Base-by-base conservation (phyloP, 345 rosid species). In the Citrus sinensis region DNA sequence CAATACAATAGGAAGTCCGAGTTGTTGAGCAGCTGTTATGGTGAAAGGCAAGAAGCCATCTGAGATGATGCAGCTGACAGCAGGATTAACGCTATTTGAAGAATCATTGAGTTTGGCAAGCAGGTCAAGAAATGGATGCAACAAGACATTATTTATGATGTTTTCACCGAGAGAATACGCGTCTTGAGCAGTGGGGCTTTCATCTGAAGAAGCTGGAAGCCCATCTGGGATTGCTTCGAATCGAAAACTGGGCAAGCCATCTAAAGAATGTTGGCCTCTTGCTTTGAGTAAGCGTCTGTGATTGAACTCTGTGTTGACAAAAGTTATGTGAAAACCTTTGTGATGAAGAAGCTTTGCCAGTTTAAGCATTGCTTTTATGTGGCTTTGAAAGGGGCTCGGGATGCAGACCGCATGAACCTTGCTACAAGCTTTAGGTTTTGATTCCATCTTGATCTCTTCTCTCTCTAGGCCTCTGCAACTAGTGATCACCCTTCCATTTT, bases 211-310 rank as follows among this genome's bases (percentile, higher is more conserved):
- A 71, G 42, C 19, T 5, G 73, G 74, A 8, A 71, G 35, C 1
- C 74, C 74, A 4, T 49, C 74, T 17, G 61, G 74, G 39, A 71
- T 71, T 58, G 74, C 25, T 71, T 71, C 74, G 17, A 71, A 71
- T 7, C 11, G 61, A 9, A 71, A 71, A 22, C 19, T 22, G 3
- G 74, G 39, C 22, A 71, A 16, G 7, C 74, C 61, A 22, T 58
- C 35, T 4, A 29, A 20, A 29, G 39, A 17, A 1, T 27, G 25
- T 1, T 16, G 40, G 11, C 74, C 74, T 14, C 74, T 71, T 30
- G 60, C 54, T 17, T 25, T 51, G 60, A 71, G 74, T 7, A 71
- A 71, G 35, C 61, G 60, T 29, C 29, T 6, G 61, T 51, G 74
- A 4, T 49, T 71, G 62, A 14, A 51, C 59, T 40, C 56, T n/a